Conservation (phyloP, 2,329 filamentous ascomycete genomes). For the Apiospora pterosperma region DNA sequence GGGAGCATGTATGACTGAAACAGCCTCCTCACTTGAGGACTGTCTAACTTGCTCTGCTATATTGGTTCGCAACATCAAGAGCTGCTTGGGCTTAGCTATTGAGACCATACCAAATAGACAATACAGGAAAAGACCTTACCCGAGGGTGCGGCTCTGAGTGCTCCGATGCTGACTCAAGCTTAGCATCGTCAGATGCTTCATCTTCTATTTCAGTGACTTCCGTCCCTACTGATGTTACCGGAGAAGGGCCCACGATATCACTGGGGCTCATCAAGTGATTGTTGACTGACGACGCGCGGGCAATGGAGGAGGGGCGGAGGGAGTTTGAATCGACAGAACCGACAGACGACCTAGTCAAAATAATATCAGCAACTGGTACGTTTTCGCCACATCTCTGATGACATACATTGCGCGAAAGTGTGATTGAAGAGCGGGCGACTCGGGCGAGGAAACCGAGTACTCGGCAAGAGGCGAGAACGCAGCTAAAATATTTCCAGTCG, state of each 20-base stretch:
- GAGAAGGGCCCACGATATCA: conserved; percentile 74
- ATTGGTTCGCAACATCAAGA: conserved; percentile 53
- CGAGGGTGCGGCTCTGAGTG: conserved; percentile 34
- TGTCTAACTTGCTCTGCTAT: conserved; percentile 55
- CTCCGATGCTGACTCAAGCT: conserved; percentile 32
- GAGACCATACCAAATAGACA: background rate
- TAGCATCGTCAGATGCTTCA: conserved; percentile 62
- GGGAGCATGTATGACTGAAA: conserved; percentile 89
- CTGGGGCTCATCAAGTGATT: conserved; percentile 59
- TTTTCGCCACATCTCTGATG: background rate
- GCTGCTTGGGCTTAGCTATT: conserved; percentile 25
- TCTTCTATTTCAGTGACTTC: conserved; percentile 83
- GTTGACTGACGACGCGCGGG: conserved; percentile 35
- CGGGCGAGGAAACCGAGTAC: conserved; percentile 53
- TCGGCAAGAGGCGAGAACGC: conserved; percentile 51
- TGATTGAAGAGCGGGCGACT: conserved; percentile 45
- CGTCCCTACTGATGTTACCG: conserved; percentile 81
- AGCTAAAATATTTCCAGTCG: conserved; percentile 55
- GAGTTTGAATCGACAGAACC: conserved; percentile 42
- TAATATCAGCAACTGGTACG: background rate
- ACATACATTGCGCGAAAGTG: conserved; percentile 52
- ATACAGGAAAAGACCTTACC: conserved; percentile 24
- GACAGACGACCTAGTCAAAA: conserved; percentile 28
- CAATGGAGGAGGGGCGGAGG: conserved; percentile 50
- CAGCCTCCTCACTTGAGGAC: conserved; percentile 68